Evolutionary conservation across 1,139 yeast genomes (phyloP), one percentile per base, ranked within the genome.

Genomic region (Taiozyma onychis): DNA sequence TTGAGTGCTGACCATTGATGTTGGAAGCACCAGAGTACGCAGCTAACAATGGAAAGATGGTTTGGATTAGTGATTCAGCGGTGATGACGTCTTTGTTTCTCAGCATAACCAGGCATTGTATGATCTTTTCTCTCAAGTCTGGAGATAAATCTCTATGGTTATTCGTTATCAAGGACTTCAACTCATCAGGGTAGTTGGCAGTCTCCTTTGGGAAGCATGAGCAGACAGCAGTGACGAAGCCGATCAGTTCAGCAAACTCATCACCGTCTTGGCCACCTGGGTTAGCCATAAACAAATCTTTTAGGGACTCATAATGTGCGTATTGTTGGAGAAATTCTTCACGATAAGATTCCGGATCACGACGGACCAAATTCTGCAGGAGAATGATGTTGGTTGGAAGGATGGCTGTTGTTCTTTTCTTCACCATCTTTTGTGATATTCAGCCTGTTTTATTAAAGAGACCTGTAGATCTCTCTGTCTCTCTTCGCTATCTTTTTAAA

Each of bases 291-390:
- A 88, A 89, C 54, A 95, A 85, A 64, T 91, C 97, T 66, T 96
- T 74, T 51, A 90, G 72, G 1, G 98, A 87, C 66, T 87, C 90
- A 68, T 93, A 93, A 67, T 95, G 99, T 49, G 93, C 80, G 66
- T 85, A 89, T 66, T 95, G 99, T 61, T 90, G 95, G 46, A 85
- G 67, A 68, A 93, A 93, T 68, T 93, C 99, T 68, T 95, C 99
- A 56, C 82, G 81, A 67, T 93, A 95, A 0, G 98, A 89, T 53
- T 81, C 86, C 3, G 99, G 98, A 65, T 93, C 99, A 60, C 97
- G 77, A 64, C 91, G 85, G 13, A 93, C 96, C 53, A 93, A 78
- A 66, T 95, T 93, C 71, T 95, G 99, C 56, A 93, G 73, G 54
- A 91, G 72, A 46, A 95, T 91, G 64, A 93, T 88, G 69, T 93